A percentile compares a stretch with the other conserved stretches of the same genome.
Evolutionary conservation across 352 stramenopile species (phyloP).

Genomic region (Globisporangium uncinulatum): DNA sequence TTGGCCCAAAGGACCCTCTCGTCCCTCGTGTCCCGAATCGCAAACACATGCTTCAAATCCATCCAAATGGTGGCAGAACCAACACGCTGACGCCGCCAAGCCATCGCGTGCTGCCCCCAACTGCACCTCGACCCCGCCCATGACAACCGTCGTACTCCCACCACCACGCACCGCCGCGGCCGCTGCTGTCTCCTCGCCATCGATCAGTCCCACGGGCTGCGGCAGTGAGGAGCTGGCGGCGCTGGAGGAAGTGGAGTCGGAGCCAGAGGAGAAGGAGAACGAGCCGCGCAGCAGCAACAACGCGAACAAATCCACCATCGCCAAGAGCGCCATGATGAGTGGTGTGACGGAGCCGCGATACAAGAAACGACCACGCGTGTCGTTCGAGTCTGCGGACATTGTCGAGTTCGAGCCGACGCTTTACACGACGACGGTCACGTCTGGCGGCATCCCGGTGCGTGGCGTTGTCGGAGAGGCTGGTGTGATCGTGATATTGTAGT

Average conservation of each 20-base stretch:
- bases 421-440: conserved; percentile 79
- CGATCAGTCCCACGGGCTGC: conserved; percentile 18
- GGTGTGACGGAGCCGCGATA: conserved; percentile 20
- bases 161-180: conserved; percentile 18
- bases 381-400: conserved; percentile 78
- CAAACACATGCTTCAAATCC: too few species aligned
- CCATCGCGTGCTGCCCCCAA: too few species aligned
- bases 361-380: conserved; percentile 66
- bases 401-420: conserved; percentile 82
- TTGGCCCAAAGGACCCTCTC: too few species aligned
- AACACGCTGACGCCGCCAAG: too few species aligned
- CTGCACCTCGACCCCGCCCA: conserved; percentile 4
- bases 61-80: too few species aligned
- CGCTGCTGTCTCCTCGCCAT: conserved; percentile 6
- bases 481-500: not conserved
- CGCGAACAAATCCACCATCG: not conserved
- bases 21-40: too few species aligned
- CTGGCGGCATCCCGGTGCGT: conserved; percentile 53
- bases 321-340: not conserved
- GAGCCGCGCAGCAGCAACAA: conserved; percentile 12
- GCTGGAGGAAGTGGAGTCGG: conserved; percentile 2
- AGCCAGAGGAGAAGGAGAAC: conserved; percentile 20
- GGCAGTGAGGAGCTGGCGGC: conserved; percentile 7
- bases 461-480: not conserved
- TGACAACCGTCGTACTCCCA: conserved; percentile 54